Evolutionary conservation across 768 basidiomycete species (phyloP).

Genomic region (Russula sp.): DNA sequence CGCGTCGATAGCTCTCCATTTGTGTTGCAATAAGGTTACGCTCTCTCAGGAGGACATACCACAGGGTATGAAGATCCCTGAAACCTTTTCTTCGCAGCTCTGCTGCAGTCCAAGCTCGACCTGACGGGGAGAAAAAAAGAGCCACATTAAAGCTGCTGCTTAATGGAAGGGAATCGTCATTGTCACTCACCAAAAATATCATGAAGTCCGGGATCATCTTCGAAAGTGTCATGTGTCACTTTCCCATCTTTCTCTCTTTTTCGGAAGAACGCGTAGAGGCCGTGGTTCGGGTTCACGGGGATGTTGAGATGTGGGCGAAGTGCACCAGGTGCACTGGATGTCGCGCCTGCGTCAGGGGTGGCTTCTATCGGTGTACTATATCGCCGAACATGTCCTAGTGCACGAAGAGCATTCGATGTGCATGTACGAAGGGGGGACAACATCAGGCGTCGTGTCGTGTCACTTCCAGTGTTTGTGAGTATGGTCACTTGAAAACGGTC

Average conservation of each 20-base stretch:
- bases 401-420: conserved; percentile 8
- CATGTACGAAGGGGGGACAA: conserved; percentile 22
- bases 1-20: conserved; percentile 67
- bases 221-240: conserved; percentile 52
- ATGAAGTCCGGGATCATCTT: conserved; percentile 34
- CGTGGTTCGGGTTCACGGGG: conserved; percentile 58
- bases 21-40: conserved; percentile 90
- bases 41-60: conserved; percentile 89
- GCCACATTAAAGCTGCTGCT: conserved; percentile 11
- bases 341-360: not conserved
- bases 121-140: conserved; percentile 41
- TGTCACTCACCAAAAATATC: conserved; percentile 40
- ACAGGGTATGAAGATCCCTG: conserved; percentile 88
- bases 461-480: no score
- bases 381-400: not conserved
- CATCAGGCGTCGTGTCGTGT: conserved; percentile 7
- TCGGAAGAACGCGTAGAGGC: conserved; percentile 76
- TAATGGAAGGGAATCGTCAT: conserved; percentile 31
- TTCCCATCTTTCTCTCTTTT: conserved; percentile 50
- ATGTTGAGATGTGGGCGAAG: conserved; percentile 46
- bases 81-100: conserved; percentile 92
- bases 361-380: conserved; percentile 27
- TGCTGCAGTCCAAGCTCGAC: conserved; percentile 80
- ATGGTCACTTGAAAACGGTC: not conserved
- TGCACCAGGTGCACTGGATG: conserved; percentile 30